These are phyloP conservation scores for Salisapilia sapeloensis DNA, from an alignment of 352 stramenopile genomes.

Conservation along the genomic window DNA sequence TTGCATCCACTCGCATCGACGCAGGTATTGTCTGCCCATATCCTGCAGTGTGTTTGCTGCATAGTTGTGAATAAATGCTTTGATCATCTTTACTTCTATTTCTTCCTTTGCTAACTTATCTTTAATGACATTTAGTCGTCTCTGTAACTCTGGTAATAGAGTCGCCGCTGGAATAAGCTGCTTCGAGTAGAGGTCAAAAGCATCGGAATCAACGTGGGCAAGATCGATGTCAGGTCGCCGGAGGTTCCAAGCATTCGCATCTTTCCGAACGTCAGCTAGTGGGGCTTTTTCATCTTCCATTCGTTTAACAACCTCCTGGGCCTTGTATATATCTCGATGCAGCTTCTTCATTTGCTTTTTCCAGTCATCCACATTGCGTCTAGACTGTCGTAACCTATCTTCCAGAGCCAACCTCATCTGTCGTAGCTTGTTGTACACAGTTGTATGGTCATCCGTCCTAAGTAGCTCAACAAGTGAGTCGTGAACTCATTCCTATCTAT, in stretches of 20 bases:
- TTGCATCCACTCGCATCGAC: slow-evolving; percentile 16
- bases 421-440: slow-evolving; percentile 31
- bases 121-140: slow-evolving; percentile 17
- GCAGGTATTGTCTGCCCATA: slow-evolving; percentile 14
- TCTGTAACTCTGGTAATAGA: slow-evolving; percentile 21
- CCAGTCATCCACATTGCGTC: slow-evolving; percentile 14
- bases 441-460: slow-evolving; percentile 9
- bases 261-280: not conserved
- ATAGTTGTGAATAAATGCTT: slow-evolving; percentile 18
- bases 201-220: slow-evolving; percentile 33
- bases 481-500: not conserved
- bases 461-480: not conserved
- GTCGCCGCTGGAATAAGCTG: slow-evolving; percentile 32
- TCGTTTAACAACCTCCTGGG: slow-evolving; percentile 18
- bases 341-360: slow-evolving; percentile 25
- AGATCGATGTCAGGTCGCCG: slow-evolving; percentile 7
- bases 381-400: slow-evolving; percentile 9
- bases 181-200: slow-evolving; percentile 48
- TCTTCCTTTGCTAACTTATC: slow-evolving; percentile 20
- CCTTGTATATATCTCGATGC: slow-evolving; percentile 21
- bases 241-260: slow-evolving; percentile 1
- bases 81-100: slow-evolving; percentile 26
- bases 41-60: slow-evolving; percentile 23
- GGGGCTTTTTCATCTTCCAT: slow-evolving; percentile 10
- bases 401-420: slow-evolving; percentile 36